A percentile compares a stretch with the other conserved stretches of the same genome.
phyloP scores from a whole-genome alignment of 1,284 basidiomycete genomes.

The Amylostereum chailletii region DNA sequence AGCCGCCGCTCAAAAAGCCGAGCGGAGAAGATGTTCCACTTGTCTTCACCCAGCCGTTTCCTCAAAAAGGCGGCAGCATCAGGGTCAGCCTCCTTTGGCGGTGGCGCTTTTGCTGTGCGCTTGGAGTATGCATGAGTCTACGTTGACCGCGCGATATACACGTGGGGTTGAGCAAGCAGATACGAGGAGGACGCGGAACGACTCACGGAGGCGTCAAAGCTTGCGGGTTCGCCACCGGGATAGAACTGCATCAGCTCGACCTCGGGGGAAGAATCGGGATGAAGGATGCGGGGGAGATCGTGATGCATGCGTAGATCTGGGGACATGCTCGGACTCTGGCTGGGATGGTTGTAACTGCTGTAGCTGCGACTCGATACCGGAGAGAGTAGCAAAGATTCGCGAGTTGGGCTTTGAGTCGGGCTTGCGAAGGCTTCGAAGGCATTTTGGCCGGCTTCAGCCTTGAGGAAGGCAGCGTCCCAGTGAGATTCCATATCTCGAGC shows the following conservation, averaged over 20 bases:
- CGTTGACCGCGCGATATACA: background rate
- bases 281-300: conserved; percentile 8
- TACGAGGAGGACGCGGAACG: background rate
- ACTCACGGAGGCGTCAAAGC: conserved; percentile 12
- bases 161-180: background rate
- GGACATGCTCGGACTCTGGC: conserved; percentile 10
- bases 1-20: conserved; percentile 38
- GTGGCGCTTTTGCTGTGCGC: conserved; percentile 14
- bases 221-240: background rate
- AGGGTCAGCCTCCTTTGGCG: conserved; percentile 25
- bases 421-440: background rate
- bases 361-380: conserved; percentile 7
- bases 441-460: background rate
- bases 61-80: conserved; percentile 35
- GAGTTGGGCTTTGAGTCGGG: background rate
- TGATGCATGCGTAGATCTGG: conserved; percentile 9
- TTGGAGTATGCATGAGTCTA: conserved; percentile 15
- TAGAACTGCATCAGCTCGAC: conserved; percentile 10
- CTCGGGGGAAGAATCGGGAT: background rate
- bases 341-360: conserved; percentile 4
- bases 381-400: conserved; percentile 5
- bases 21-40: conserved; percentile 38
- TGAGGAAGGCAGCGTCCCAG: background rate
- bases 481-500: background rate
- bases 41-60: conserved; percentile 32